A percentile compares a stretch with the other conserved stretches of the same genome.
Evolutionary conservation across 1,139 yeast species (phyloP).

Genomic region (Taphrina wiesneri): DNA sequence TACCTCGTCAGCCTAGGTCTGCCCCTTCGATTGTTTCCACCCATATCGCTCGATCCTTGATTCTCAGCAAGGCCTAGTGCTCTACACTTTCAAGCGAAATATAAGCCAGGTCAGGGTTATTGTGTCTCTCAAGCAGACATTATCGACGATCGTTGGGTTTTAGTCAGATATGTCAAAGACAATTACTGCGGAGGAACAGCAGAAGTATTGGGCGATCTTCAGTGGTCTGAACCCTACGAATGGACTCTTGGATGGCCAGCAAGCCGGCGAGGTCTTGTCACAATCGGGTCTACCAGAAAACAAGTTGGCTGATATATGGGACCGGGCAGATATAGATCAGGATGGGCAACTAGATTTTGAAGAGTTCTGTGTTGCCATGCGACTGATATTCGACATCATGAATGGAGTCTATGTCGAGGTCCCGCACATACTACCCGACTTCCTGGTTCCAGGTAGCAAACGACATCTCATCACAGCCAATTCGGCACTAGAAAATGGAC

Average conservation of each 20-base stretch:
- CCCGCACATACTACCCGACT: slow-evolving; percentile 75
- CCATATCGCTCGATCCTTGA: too few species aligned
- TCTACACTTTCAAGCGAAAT: too few species aligned
- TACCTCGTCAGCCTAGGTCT: too few species aligned
- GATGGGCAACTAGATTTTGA: slow-evolving; percentile 94
- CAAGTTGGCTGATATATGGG: slow-evolving; percentile 83
- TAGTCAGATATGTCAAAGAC: not conserved
- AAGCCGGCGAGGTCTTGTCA: slow-evolving; percentile 81
- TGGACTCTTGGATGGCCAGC: slow-evolving; percentile 78
- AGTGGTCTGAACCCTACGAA: slow-evolving; percentile 78
- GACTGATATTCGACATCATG: slow-evolving; percentile 84
- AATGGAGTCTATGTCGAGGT: slow-evolving; percentile 64
- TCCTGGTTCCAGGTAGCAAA: slow-evolving; percentile 91
- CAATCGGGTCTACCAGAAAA: slow-evolving; percentile 79
- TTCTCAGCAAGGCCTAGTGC: too few species aligned
- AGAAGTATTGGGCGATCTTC: slow-evolving; percentile 54
- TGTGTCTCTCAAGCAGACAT: too few species aligned
- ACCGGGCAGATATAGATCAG: slow-evolving; percentile 84
- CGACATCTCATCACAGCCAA: slow-evolving; percentile 81
- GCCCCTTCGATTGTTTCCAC: too few species aligned
- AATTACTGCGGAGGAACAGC: slow-evolving; percentile 25
- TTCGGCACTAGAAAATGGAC: slow-evolving; percentile 53
- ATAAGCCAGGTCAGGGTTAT: too few species aligned
- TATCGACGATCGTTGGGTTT: too few species aligned
- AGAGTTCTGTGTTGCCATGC: slow-evolving; percentile 96